These are phyloP conservation scores for Aureobasidium melanogenum DNA, from an alignment of 2,329 filamentous ascomycete genomes.

Conservation along the genomic window DNA sequence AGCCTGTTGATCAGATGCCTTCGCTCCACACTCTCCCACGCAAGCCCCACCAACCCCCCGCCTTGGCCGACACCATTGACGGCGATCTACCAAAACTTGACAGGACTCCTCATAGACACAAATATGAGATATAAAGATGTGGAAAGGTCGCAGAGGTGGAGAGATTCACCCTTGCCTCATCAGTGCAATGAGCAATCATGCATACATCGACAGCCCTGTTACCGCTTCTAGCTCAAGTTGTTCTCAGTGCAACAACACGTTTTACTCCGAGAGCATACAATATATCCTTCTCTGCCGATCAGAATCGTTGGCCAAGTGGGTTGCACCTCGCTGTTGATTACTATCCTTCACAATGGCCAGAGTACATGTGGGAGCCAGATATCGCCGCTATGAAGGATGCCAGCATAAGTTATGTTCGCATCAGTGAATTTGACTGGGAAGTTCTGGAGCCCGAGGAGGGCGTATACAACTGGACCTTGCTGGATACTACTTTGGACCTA, in stretches of 20 bases:
- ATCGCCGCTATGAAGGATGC: constrained; percentile 17
- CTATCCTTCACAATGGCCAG: constrained; percentile 21
- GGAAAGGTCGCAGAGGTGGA: neutral
- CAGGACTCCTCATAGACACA: too few species aligned
- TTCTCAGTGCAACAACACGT: neutral
- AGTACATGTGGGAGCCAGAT: constrained; percentile 21
- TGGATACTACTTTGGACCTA: constrained; percentile 17
- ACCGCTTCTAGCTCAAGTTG: neutral
- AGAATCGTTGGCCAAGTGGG: constrained; percentile 16
- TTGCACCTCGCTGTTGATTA: constrained; percentile 19
- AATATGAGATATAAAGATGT: neutral
- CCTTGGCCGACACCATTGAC: neutral
- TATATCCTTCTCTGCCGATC: neutral
- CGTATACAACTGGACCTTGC: constrained; percentile 19
- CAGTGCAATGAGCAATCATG: neutral
- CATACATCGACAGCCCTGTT: neutral
- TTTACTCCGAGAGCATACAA: neutral
- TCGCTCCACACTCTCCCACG: neutral
- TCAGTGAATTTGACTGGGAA: constrained; percentile 20
- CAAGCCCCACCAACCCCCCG: neutral
- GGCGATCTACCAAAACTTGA: neutral
- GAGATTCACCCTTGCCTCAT: neutral
- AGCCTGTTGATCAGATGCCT: neutral
- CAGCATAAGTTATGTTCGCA: constrained; percentile 18
- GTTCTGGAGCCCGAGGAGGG: constrained; percentile 18